Percentiles rank a stretch among this genome's conserved stretches.
Evolutionary conservation across 2,329 filamentous ascomycete species (phyloP).

Genomic region (Neurospora sp.): DNA sequence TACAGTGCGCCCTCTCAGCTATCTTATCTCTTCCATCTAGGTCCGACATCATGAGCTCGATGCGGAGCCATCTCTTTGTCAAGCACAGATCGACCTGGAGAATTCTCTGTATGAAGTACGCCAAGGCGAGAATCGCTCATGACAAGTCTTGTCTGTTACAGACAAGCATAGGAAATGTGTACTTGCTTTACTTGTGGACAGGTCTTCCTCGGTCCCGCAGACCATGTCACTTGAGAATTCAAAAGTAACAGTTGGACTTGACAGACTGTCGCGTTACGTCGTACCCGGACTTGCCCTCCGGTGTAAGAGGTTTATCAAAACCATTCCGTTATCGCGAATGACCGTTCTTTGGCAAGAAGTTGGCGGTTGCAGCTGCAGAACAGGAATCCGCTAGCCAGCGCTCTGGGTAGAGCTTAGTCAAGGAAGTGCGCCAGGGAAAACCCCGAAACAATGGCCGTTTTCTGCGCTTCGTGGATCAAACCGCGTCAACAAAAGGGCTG

Average conservation of each 20-base stretch:
- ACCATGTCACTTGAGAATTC: not conserved
- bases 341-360: not conserved
- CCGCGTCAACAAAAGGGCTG: not conserved
- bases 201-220: not conserved
- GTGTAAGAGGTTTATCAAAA: not conserved
- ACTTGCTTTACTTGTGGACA: not conserved
- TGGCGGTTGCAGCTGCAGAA: not conserved
- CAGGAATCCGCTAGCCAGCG: not conserved
- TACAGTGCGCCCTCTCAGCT: not conserved
- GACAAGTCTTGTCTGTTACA: not conserved
- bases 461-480: not conserved
- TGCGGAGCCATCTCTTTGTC: not conserved
- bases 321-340: not conserved
- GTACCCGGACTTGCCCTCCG: not conserved
- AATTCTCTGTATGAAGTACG: not conserved
- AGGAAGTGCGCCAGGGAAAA: not conserved
- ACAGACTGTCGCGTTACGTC: conserved; percentile 9
- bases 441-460: not conserved
- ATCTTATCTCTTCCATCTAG: not conserved
- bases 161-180: not conserved
- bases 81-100: not conserved
- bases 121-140: not conserved
- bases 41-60: not conserved
- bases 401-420: not conserved
- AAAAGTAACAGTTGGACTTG: conserved; percentile 1